Base-by-base conservation (phyloP, 805 yeast species). In the Candida qinlingensis region DNA sequence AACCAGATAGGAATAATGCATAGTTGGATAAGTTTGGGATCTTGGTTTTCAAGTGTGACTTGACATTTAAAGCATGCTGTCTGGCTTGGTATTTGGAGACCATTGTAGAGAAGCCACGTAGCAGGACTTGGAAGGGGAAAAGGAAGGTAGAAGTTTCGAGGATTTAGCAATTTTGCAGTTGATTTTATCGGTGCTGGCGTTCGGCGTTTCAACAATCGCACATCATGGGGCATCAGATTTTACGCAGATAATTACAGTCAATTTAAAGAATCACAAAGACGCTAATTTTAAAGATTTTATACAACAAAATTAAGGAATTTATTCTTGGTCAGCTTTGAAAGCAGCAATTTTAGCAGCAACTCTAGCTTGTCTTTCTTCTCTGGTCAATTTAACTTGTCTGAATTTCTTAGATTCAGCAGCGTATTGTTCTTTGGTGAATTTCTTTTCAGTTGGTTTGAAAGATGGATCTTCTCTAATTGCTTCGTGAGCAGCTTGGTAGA, bases 371-470 rank as follows among this genome's bases (percentile, higher is more conserved):
- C 96, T 87, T 84, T 94, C 87, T 69, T 80, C 98, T 69, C 69
- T 81, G 79, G 98, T 81, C 76, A 92, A 83, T 80, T 87, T 92
- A 68, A 69, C 76, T 72, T 80, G 83, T 77, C 80, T 85, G 96
- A 75, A 87, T 81, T 92, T 89, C 84, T 85, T 86, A 62, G 96
- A 83, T 76, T 84, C 88, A 73, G 95, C 96, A 81, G 96, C 96
- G 83, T 89, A 92, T 79, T 91, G 94, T 73, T 84, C 96, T 85
- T 89, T 92, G 82, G 96, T 79, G 92, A 82, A 85, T 80, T 88
- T 88, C 84, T 81, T 83, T 75, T 82, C 86, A 67, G 96, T 77
- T 71, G 90, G 87, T 80, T 85, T 85, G 86, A 81, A 81, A 60
- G 83, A 54, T 74, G 99, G 99, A 80, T 92, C 95, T 61, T 71